Base-by-base conservation (phyloP, 371 early-diverging fungal genomes). In the Batrachochytrium dendrobatidis region DNA sequence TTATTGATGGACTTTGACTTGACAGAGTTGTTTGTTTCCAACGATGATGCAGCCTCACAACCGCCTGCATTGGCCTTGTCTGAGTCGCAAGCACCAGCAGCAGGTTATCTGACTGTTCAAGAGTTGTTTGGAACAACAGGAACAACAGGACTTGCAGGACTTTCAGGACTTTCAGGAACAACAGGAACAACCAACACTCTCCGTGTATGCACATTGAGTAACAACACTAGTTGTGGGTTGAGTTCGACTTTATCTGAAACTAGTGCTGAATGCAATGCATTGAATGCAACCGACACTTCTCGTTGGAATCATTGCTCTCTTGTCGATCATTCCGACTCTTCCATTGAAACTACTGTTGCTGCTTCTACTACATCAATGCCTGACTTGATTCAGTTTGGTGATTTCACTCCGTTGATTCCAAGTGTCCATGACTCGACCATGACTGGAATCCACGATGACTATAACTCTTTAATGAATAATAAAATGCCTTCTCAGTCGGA, bases 81-180 rank as follows among this genome's bases (percentile, higher is more conserved):
- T 29, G 49, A 48, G 8, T 48, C 49, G 49, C 49, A 48, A 18
- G 49, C 49, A 29, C 49, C 49, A 25, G 49, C 49, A 22, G 49
- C 24, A 12, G 49, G 49, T 7, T 24, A 12, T 22, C 49, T 18
- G 49, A 12, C n/a, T 8, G 12, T 8, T 8, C 25, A 48, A 22
- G 6, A 48, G 12, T 29, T 48, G 24, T 18, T 48, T 6, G 6
- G 6, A n/a, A n/a, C 49, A 48, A 39, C 39, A 39, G 39, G 15
- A 39, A 39, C 39, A 39, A n/a, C 39, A 39, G 15, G 15, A 39
- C 39, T 39, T 12, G 39, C 39, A 39, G 39, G 15, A 39, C 15
- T n/a, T 15, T n/a, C 39, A 15, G 12, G 15, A 39, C 39, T n/a
- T 15, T n/a, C 12, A 39, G 15, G 15, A 39, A 12, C n/a, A n/a